Evolutionary conservation across 1,284 basidiomycete genomes (phyloP).

Genomic region (Sphaerobolus stellatus): DNA sequence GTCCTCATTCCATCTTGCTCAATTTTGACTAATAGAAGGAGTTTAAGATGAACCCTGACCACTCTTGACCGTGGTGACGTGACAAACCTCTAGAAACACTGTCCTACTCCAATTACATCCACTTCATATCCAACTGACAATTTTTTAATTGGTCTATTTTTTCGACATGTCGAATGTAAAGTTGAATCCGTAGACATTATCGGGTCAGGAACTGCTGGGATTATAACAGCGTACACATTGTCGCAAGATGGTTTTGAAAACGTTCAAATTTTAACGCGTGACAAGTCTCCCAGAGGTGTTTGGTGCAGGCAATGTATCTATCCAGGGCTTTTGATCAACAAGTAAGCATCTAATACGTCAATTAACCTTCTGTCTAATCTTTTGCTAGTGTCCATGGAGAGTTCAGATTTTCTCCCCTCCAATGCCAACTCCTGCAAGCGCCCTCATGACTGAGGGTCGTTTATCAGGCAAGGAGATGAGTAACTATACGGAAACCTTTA

Average conservation of each 20-base stretch:
- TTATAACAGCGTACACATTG: slow-evolving; percentile 56
- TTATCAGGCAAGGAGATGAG: slow-evolving; percentile 51
- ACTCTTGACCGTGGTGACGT: too few relatives aligned
- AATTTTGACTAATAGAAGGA: too few relatives aligned
- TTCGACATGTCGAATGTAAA: too few relatives aligned
- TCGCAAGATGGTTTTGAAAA: slow-evolving; percentile 53
- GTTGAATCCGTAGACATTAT: too few relatives aligned
- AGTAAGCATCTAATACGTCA: slow-evolving; percentile 38
- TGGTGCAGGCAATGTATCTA: slow-evolving; percentile 54
- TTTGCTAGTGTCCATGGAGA: slow-evolving; percentile 58
- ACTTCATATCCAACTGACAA: too few relatives aligned
- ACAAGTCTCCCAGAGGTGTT: slow-evolving; percentile 49
- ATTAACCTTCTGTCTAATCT: too few relatives aligned
- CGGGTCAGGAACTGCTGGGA: slow-evolving; percentile 54
- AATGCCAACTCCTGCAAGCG: slow-evolving; percentile 42
- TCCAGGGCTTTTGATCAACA: slow-evolving; percentile 53
- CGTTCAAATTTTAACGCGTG: slow-evolving; percentile 51
- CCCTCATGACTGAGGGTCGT: slow-evolving; percentile 38
- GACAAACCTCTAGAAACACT: too few relatives aligned
- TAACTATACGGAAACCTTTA: slow-evolving; percentile 51
- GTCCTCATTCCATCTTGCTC: too few relatives aligned
- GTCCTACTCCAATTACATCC: too few relatives aligned
- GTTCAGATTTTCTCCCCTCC: slow-evolving; percentile 51
- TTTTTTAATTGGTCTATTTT: too few relatives aligned
- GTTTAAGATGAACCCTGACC: too few relatives aligned